These are phyloP conservation scores for Candida ascalaphidarum DNA, from an alignment of 805 yeast genomes.

Conservation along the genomic window DNA sequence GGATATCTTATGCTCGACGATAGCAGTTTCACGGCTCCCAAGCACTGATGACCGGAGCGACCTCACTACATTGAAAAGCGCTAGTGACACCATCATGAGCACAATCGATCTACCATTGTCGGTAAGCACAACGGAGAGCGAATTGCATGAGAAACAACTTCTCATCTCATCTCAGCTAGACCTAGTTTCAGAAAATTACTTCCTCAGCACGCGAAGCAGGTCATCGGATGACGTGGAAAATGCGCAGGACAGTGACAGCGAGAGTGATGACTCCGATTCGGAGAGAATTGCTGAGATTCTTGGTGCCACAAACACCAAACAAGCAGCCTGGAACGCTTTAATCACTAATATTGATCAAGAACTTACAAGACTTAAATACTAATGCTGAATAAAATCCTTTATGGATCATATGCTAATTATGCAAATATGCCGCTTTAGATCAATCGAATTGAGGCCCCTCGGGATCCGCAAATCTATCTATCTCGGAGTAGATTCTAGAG, in stretches of 20 bases:
- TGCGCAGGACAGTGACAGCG: too few species aligned
- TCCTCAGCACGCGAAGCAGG: slow-evolving; percentile 7
- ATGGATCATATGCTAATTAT: not conserved
- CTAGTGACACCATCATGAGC: too few species aligned
- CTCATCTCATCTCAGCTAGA: not conserved
- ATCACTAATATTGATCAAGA: too few species aligned
- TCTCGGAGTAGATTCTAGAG: slow-evolving; percentile 30
- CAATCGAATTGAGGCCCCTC: not conserved
- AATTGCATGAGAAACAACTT: not conserved
- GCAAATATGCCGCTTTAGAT: not conserved
- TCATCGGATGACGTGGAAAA: too few species aligned
- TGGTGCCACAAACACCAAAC: too few species aligned
- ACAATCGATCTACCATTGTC: not conserved
- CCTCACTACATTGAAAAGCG: not conserved
- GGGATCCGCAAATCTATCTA: slow-evolving; percentile 26
- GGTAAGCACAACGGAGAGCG: not conserved
- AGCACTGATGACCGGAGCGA: slow-evolving; percentile 1
- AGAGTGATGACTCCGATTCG: too few species aligned
- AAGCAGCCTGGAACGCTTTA: too few species aligned
- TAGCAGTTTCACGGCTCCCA: slow-evolving; percentile 5
- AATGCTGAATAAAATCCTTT: slow-evolving; percentile 9
- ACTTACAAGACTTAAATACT: slow-evolving; percentile 7
- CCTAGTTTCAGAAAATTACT: not conserved
- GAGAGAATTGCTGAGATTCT: too few species aligned
- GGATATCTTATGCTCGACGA: slow-evolving; percentile 27